These are phyloP conservation scores for Phragmites australis DNA, from an alignment of 176 grass and related monocot species.

Conservation along the genomic window DNA sequence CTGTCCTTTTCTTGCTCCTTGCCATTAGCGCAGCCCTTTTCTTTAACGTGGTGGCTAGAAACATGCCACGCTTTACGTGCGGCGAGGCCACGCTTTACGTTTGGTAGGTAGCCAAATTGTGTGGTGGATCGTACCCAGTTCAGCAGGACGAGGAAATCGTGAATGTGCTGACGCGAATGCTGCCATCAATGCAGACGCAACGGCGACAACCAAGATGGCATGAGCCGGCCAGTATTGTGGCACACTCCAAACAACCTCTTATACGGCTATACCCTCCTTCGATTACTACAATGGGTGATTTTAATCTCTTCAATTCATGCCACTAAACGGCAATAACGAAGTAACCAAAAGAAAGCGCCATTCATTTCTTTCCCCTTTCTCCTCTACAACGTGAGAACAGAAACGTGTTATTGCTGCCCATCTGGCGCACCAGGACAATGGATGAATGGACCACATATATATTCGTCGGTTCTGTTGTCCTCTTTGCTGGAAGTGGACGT, in stretches of 20 bases:
- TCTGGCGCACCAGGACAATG: neutral
- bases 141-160: neutral
- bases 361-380: neutral
- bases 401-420: neutral
- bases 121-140: neutral
- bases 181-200: neutral
- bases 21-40: too few species aligned
- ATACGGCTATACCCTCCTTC: too few species aligned
- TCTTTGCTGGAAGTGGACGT: neutral
- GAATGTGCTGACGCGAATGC: neutral
- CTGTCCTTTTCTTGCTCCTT: too few species aligned
- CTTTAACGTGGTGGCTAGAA: too few species aligned
- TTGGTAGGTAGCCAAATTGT: neutral
- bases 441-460: neutral
- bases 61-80: too few species aligned
- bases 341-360: neutral
- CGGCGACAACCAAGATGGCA: neutral
- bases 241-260: too few species aligned
- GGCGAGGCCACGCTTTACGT: neutral
- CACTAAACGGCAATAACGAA: neutral
- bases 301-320: neutral
- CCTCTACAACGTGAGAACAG: neutral
- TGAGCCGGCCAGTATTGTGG: too few species aligned
- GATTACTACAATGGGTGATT: too few species aligned
- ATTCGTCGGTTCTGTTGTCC: too few species aligned